phyloP scores from a whole-genome alignment of 768 basidiomycete species.

The Boletus barrowsii region DNA sequence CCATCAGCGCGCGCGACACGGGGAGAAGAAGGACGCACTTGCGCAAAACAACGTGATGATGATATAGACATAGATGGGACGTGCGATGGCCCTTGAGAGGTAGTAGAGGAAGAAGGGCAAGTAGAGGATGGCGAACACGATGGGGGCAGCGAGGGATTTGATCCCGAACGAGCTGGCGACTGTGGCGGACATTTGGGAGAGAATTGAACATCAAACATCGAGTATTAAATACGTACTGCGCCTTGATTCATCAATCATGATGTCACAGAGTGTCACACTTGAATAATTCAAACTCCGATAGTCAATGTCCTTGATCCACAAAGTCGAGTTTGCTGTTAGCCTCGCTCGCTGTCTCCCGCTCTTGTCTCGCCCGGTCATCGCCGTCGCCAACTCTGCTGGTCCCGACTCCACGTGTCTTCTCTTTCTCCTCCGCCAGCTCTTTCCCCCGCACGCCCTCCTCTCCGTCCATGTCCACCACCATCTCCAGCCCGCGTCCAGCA shows the following conservation, averaged over 20 bases:
- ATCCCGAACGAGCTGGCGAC: slow-evolving; percentile 22
- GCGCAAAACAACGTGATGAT: slow-evolving; percentile 26
- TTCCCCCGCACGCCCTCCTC: slow-evolving; percentile 34
- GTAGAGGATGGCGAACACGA: slow-evolving; percentile 29
- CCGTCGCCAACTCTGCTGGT: slow-evolving; percentile 77
- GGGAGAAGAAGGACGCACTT: slow-evolving; percentile 8
- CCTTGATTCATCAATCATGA: too few species aligned
- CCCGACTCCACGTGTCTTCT: slow-evolving; percentile 80
- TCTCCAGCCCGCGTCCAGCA: slow-evolving; percentile 55
- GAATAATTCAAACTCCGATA: too few species aligned
- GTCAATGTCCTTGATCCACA: slow-evolving; percentile 34
- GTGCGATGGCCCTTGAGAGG: slow-evolving; percentile 9
- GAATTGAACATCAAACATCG: too few species aligned
- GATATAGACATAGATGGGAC: slow-evolving; percentile 20
- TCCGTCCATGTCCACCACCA: slow-evolving; percentile 70
- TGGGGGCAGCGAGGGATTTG: slow-evolving; percentile 21
- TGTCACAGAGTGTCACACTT: too few species aligned
- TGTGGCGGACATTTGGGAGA: slow-evolving; percentile 4
- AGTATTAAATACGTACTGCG: too few species aligned
- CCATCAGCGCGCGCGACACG: neutral
- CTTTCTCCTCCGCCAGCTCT: slow-evolving; percentile 54
- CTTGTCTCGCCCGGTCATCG: slow-evolving; percentile 21
- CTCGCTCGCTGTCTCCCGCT: slow-evolving; percentile 28
- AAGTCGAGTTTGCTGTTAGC: slow-evolving; percentile 47
- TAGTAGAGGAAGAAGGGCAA: slow-evolving; percentile 15